These are phyloP conservation scores for Cephalotrichum gorgonifer DNA, from an alignment of 2,329 filamentous ascomycete species.

Conservation along the genomic window DNA sequence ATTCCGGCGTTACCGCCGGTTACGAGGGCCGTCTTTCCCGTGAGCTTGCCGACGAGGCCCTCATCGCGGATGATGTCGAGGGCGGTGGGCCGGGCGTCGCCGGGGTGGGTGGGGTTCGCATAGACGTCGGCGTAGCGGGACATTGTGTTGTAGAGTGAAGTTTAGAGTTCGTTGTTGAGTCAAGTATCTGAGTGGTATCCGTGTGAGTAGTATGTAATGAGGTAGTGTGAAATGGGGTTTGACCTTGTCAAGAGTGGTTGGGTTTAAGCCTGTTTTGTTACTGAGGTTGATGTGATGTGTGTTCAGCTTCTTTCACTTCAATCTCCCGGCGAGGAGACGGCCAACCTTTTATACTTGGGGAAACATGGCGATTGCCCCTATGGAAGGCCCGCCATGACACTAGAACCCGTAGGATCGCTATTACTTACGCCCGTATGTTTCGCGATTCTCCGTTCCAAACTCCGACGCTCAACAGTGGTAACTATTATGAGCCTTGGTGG, in stretches of 20 bases:
- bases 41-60: conserved; percentile 15
- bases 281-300: neutral
- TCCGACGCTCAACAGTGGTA: neutral
- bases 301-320: neutral
- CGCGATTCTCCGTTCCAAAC: neutral
- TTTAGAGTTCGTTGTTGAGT: no score
- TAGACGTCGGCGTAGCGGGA: conserved; percentile 17
- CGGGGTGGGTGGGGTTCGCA: conserved; percentile 22
- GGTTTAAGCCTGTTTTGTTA: neutral
- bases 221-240: neutral
- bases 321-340: neutral
- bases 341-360: neutral
- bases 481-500: neutral
- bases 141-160: neutral
- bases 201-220: neutral
- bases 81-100: conserved; percentile 28
- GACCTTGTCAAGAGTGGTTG: neutral
- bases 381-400: neutral
- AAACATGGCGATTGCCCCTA: neutral
- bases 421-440: no score
- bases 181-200: no score
- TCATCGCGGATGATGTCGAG: conserved; percentile 27
- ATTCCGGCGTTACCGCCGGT: conserved; percentile 32
- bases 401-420: no score
- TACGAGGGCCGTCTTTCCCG: conserved; percentile 25